phyloP scores from a whole-genome alignment of 2,329 filamentous ascomycete genomes.

The Paradendryphiella salina region DNA sequence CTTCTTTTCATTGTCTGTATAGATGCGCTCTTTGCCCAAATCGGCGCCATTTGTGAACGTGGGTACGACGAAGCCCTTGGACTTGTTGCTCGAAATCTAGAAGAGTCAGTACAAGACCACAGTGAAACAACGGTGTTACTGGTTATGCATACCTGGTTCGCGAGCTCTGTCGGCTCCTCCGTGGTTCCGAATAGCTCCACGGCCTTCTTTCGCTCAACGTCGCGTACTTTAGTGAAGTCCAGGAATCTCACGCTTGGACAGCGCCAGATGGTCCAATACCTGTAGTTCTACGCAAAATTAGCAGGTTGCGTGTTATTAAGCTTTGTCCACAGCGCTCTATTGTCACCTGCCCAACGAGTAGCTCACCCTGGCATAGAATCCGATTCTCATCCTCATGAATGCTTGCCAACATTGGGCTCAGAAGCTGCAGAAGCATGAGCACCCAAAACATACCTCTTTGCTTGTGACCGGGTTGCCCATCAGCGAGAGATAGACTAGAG shows the following conservation, averaged over 20 bases:
- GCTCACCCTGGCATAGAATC: background rate
- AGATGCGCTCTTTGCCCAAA: constrained; percentile 64
- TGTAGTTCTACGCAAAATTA: constrained; percentile 70
- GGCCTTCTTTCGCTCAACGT: constrained; percentile 76
- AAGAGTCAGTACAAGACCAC: constrained; percentile 32
- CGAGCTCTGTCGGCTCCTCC: constrained; percentile 77
- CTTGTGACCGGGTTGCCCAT: constrained; percentile 86
- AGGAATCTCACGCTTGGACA: constrained; percentile 85
- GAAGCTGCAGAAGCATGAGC: constrained; percentile 1
- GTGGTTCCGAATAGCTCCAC: constrained; percentile 79
- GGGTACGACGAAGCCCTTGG: constrained; percentile 68
- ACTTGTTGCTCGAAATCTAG: constrained; percentile 80
- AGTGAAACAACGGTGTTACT: background rate
- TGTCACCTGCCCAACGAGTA: background rate
- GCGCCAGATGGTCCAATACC: constrained; percentile 87
- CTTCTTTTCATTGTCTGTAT: constrained; percentile 85
- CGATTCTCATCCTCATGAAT: constrained; percentile 9
- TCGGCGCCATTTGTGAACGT: constrained; percentile 45
- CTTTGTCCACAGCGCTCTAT: background rate
- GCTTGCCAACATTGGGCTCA: constrained; percentile 26
- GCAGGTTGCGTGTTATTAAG: background rate
- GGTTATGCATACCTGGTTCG: constrained; percentile 45
- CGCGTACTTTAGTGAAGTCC: constrained; percentile 89
- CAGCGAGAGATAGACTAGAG: constrained; percentile 78
- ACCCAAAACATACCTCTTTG: constrained; percentile 70